Base-by-base conservation (phyloP, 163 green algal species). In the Picocystis sp. region DNA sequence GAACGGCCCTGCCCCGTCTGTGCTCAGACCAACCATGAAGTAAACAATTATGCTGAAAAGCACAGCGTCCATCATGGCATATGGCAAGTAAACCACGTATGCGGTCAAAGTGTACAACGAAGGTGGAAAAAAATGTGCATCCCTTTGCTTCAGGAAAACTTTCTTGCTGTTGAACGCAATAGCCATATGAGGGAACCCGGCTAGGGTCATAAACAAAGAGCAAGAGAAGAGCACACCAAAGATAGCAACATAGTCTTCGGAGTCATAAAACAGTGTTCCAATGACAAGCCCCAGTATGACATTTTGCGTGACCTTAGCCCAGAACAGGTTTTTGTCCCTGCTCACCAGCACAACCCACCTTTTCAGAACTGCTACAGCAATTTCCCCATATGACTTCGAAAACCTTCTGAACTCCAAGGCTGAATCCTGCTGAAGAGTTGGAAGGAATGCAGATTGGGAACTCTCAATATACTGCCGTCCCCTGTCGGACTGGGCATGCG, bases 41-140 rank as follows among this genome's bases (percentile, higher is more conserved):
- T 80, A 80, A 5, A 71, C 62, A 55, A 77, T 73, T 52, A 60
- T 29, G 1, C 62, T 67, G 62, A 77, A 77, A 12, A 77, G 41
- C 2, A 43, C 44, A 1, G 62, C 58, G 53, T 80, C 71, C 3
- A 75, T 33, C 15, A 71, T n/a, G 2, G 69, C 70, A 38, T 77
- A 22, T 2, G 71, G 71, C 43, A 77, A 35, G 67, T 49, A 45
- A 46, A 48, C 23, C 19, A 3, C 38, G 17, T 38, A 17, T 34
- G 9, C 38, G 29, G 13, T 5, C 13, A 23, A 9, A 12, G 13
- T 5, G 23, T 23, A 19, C 10, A 19, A 5, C 50, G 38, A 3
- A 47, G n/a, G 43, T 57, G 61, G 52, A 66, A 66, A 25, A 65
- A 25, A 48, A 57, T 66, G 38, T 11, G 61, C 63, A 43, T 66